These are phyloP conservation scores for Daldinia concentrica DNA, from an alignment of 495 filamentous ascomycete species.

Conservation along the genomic window DNA sequence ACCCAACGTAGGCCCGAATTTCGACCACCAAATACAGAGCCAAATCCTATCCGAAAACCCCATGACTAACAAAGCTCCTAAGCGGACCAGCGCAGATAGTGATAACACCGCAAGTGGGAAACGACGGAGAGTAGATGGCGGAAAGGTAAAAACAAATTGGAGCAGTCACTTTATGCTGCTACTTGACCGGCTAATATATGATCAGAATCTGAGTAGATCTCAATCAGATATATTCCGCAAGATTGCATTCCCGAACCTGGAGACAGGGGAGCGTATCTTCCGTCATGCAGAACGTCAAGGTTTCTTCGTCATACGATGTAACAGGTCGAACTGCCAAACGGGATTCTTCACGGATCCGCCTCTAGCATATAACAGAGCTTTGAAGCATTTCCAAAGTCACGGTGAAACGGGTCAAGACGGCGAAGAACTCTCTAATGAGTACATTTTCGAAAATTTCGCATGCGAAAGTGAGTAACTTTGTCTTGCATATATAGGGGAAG, in stretches of 20 bases:
- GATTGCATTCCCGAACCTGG: conserved; percentile 39
- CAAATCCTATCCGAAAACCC: conserved; percentile 30
- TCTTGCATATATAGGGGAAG: not conserved
- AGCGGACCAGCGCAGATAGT: conserved; percentile 24
- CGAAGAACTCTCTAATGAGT: conserved; percentile 42
- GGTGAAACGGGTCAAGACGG: conserved; percentile 21
- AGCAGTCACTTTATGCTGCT: not conserved
- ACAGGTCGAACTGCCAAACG: conserved; percentile 26
- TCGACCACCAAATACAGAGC: conserved; percentile 28
- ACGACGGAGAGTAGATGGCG: conserved; percentile 26
- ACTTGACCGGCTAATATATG: conserved; percentile 5
- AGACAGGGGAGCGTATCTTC: conserved; percentile 44
- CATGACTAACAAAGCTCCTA: conserved; percentile 5
- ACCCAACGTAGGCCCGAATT: conserved; percentile 8
- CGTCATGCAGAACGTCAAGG: conserved; percentile 41
- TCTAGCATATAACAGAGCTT: conserved; percentile 41
- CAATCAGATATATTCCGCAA: conserved; percentile 38
- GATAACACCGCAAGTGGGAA: conserved; percentile 25
- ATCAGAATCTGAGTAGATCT: conserved; percentile 9
- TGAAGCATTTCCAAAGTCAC: conserved; percentile 45
- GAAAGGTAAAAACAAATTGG: conserved; percentile 27
- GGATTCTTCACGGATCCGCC: conserved; percentile 44
- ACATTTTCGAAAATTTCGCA: conserved; percentile 45
- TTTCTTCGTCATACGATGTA: conserved; percentile 44
- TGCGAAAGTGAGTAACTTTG: conserved; percentile 33